Percentiles rank a stretch among this genome's conserved stretches.
phyloP scores from a whole-genome alignment of 352 stramenopile genomes.

The Globisporangium rhizosaccharum region DNA sequence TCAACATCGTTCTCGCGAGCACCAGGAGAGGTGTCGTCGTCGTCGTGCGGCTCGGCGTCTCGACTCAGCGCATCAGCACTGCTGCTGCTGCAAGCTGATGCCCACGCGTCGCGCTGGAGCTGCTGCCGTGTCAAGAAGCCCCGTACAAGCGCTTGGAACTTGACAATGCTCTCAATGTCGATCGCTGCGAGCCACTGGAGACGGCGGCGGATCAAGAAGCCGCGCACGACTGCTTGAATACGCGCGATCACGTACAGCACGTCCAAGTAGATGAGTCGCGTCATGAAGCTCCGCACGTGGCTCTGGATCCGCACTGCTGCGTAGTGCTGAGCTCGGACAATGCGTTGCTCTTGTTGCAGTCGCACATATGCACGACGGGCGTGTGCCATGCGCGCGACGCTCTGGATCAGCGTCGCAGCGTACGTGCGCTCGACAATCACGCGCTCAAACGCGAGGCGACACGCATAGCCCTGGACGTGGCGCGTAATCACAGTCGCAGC shows the following conservation, averaged over 20 bases:
- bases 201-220: conserved; percentile 51
- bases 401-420: conserved; percentile 43
- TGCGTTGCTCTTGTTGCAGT: conserved; percentile 4
- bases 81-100: neutral
- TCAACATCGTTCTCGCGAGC: too few relatives aligned
- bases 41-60: neutral
- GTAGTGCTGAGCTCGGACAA: conserved; percentile 11
- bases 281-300: conserved; percentile 46
- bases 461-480: conserved; percentile 27
- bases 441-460: conserved; percentile 19
- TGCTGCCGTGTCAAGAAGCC: conserved; percentile 22
- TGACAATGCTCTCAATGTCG: conserved; percentile 38
- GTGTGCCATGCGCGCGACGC: conserved; percentile 23
- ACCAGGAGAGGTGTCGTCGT: neutral
- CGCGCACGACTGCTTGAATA: conserved; percentile 67
- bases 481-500: conserved; percentile 37
- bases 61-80: neutral
- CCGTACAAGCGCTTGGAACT: conserved; percentile 43
- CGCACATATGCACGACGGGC: conserved; percentile 8
- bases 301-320: conserved; percentile 53
- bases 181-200: conserved; percentile 41
- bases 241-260: conserved; percentile 76
- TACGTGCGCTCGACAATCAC: conserved; percentile 23
- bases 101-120: neutral
- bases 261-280: conserved; percentile 74